Base-by-base conservation (phyloP, 2,329 filamentous ascomycete species). In the Penicillium sp. region DNA sequence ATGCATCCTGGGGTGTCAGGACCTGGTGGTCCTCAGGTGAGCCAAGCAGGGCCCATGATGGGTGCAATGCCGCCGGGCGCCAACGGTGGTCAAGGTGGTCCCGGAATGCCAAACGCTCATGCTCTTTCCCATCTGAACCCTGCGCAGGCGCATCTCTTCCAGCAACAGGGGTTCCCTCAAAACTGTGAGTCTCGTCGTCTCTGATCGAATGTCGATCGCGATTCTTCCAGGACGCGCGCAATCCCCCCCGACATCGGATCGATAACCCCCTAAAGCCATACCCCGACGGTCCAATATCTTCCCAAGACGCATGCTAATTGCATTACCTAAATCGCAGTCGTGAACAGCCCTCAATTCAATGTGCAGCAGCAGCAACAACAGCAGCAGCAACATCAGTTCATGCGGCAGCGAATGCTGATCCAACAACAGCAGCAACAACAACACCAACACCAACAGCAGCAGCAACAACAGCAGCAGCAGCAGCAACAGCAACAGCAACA, bases 41-140 rank as follows among this genome's bases (percentile, higher is more conserved):
- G 77, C 61, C 85, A 87, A 68, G 79, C 82, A 48, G 82, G 82
- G n/a, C 84, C 83, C 24, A 86, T 87, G 83, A 85, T 87, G 79
- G 78, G 68, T 35, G 84, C 81, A 50, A 86, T 88, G 84, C 84
- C 84, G 62, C 83, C 82, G 48, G 83, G 83, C 53, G 50, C 80
- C 57, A 82, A 79, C 31, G 78, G 79, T 60, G 79, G 79, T 33
- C 77, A 78, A 58, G 77, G 75, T n/a, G 75, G 76, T 26, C 31
- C 75, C 75, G 27, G 31, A 33, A 77, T 78, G 55, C 82, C 81
- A 26, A 85, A 81, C 69, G 79, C 81, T 48, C 85, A 87, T 75
- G 84, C 85, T 27, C 74, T 87, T 60, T 83, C 81, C 48, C 85
- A 87, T 69, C 73, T 87, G 62, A 82, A 80, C 58, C 82, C 83